Percentiles rank a stretch among this genome's conserved stretches.
These are phyloP conservation scores for Pichia sp. DNA, from an alignment of 1,139 yeast species.

Conservation along the genomic window DNA sequence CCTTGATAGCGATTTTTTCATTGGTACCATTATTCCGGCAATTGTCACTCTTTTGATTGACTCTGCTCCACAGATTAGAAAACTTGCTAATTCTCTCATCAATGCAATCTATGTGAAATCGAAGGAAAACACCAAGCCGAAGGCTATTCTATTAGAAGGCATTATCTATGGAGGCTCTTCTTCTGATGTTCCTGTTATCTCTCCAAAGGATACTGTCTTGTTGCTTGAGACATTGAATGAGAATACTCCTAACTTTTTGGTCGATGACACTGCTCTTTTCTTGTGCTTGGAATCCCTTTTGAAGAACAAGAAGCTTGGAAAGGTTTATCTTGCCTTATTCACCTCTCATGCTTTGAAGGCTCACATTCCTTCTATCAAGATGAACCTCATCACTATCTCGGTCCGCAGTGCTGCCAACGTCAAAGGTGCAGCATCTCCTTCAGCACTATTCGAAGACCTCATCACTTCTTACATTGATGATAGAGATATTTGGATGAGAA, in stretches of 20 bases:
- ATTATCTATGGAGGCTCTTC: slow-evolving; percentile 40
- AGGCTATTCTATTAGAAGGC: slow-evolving; percentile 33
- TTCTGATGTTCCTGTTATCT: slow-evolving; percentile 42
- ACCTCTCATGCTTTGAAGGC: slow-evolving; percentile 41
- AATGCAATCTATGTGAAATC: slow-evolving; percentile 28
- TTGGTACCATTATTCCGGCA: slow-evolving; percentile 38
- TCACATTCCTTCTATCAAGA: slow-evolving; percentile 39
- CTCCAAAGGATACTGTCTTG: slow-evolving; percentile 55
- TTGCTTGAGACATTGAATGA: slow-evolving; percentile 41
- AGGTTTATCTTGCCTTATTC: slow-evolving; percentile 39
- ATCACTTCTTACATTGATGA: slow-evolving; percentile 33
- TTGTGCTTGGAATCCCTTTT: slow-evolving; percentile 26
- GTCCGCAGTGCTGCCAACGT: slow-evolving; percentile 27
- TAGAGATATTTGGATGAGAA: slow-evolving; percentile 38
- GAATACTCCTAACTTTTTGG: slow-evolving; percentile 32
- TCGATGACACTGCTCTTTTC: slow-evolving; percentile 40
- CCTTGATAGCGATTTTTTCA: slow-evolving; percentile 16
- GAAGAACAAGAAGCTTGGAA: slow-evolving; percentile 36
- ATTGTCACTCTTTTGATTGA: slow-evolving; percentile 34
- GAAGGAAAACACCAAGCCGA: slow-evolving; percentile 24
- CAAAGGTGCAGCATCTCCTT: slow-evolving; percentile 32
- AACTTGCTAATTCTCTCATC: slow-evolving; percentile 25
- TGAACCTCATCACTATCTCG: slow-evolving; percentile 32
- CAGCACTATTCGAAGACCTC: slow-evolving; percentile 34
- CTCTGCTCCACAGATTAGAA: slow-evolving; percentile 33